phyloP scores from a whole-genome alignment of 352 stramenopile genomes.

The Hyaloperonospora brassicae region DNA sequence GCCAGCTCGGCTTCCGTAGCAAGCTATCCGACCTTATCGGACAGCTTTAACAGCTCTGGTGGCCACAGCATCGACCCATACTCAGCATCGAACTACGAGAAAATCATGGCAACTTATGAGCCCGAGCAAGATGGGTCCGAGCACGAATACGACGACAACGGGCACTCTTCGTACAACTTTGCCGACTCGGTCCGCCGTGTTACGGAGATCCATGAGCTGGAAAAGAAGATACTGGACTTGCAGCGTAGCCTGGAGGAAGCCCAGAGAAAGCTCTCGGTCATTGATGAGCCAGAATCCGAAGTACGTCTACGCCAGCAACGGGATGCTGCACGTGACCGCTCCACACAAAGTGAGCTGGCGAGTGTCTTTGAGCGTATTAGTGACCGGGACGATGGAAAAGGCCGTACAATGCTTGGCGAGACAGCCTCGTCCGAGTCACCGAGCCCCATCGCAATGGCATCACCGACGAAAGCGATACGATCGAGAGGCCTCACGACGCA shows the following conservation, averaged over 20 bases:
- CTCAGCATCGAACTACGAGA: conserved; percentile 52
- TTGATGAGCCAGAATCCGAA: conserved; percentile 51
- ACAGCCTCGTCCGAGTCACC: conserved; percentile 12
- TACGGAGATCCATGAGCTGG: conserved; percentile 40
- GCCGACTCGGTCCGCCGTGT: conserved; percentile 19
- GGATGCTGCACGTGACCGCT: conserved; percentile 38
- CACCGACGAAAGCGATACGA: conserved; percentile 11
- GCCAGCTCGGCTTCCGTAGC: conserved; percentile 28
- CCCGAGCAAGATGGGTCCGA: conserved; percentile 24
- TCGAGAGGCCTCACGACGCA: conserved; percentile 33
- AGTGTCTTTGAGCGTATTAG: conserved; percentile 48
- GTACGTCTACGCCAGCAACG: conserved; percentile 18
- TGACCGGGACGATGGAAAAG: conserved; percentile 18
- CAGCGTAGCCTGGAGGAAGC: conserved; percentile 49
- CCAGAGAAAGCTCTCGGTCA: conserved; percentile 53
- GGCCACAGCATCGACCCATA: conserved; percentile 39
- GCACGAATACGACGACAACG: conserved; percentile 27
- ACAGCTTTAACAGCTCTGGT: conserved; percentile 20
- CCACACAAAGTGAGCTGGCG: conserved; percentile 36
- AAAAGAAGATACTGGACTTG: conserved; percentile 58
- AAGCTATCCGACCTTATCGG: conserved; percentile 31
- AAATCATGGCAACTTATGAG: conserved; percentile 42
- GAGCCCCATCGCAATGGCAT: conserved; percentile 11
- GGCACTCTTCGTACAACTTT: conserved; percentile 16
- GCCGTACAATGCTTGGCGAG: conserved; percentile 6